Evolutionary conservation across 2,329 filamentous ascomycete genomes (phyloP).

Genomic region (Hymenotorrendiella dingleyae): DNA sequence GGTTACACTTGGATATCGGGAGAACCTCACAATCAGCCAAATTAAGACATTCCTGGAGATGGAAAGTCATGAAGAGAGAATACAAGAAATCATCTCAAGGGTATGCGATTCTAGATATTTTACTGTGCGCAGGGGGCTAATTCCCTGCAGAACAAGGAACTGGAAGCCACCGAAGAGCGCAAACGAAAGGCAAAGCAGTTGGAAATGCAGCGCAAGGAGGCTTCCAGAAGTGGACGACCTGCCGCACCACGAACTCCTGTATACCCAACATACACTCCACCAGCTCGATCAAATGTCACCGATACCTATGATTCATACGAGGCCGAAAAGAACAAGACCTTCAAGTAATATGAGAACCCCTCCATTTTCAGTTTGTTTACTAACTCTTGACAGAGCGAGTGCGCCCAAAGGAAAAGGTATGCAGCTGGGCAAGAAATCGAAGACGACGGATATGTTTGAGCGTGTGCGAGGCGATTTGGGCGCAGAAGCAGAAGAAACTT

Average conservation of each 20-base stretch:
- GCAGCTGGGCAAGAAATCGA: constrained; percentile 98
- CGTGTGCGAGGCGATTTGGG: constrained; percentile 88
- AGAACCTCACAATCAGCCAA: constrained; percentile 92
- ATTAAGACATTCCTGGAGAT: constrained; percentile 99
- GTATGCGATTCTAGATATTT: constrained; percentile 39
- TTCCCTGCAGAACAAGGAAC: constrained; percentile 77
- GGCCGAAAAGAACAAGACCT: constrained; percentile 92
- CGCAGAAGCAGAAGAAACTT: constrained; percentile 69
- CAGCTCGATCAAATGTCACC: constrained; percentile 63
- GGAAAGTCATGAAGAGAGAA: constrained; percentile 98
- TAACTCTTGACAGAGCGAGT: constrained; percentile 40
- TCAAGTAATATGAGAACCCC: constrained; percentile 57
- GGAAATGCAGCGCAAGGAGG: constrained; percentile 97
- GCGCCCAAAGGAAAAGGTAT: constrained; percentile 92
- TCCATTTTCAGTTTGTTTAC: constrained; percentile 7
- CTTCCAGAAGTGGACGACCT: constrained; percentile 67
- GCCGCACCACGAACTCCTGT: constrained; percentile 66
- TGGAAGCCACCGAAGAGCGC: constrained; percentile 95
- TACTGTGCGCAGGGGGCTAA: constrained; percentile 20
- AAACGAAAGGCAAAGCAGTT: constrained; percentile 98
- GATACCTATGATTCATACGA: constrained; percentile 93
- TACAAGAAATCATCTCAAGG: constrained; percentile 94
- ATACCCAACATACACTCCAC: constrained; percentile 85
- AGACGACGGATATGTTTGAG: constrained; percentile 96
- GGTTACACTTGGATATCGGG: constrained; percentile 89